These are phyloP conservation scores for Cercospora nicotianae DNA, from an alignment of 2,329 filamentous ascomycete genomes.

Conservation along the genomic window DNA sequence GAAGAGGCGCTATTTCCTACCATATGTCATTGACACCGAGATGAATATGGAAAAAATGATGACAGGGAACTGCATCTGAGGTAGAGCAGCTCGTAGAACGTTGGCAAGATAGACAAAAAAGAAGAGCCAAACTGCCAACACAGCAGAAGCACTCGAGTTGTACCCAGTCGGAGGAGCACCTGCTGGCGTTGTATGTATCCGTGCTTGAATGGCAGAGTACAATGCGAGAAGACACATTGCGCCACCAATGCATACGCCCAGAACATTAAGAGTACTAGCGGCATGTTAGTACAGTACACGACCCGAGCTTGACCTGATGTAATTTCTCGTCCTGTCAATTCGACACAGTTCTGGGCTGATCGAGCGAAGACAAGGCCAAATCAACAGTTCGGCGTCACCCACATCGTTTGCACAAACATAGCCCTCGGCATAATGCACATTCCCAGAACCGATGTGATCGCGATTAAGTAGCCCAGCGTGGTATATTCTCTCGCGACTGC, in stretches of 20 bases:
- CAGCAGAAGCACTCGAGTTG: slow-evolving; percentile 71
- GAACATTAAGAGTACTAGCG: slow-evolving; percentile 61
- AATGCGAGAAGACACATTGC: slow-evolving; percentile 63
- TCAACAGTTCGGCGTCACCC: slow-evolving; percentile 41
- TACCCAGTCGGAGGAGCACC: slow-evolving; percentile 48
- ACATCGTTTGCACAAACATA: slow-evolving; percentile 68
- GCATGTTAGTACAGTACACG: slow-evolving; percentile 53
- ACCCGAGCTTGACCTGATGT: too few species aligned
- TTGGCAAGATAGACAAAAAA: slow-evolving; percentile 69
- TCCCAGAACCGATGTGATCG: slow-evolving; percentile 64
- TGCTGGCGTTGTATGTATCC: slow-evolving; percentile 54
- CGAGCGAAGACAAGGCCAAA: not conserved
- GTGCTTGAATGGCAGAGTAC: slow-evolving; percentile 65
- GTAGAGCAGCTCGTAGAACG: slow-evolving; percentile 62
- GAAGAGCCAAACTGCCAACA: slow-evolving; percentile 70
- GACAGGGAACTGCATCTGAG: slow-evolving; percentile 66
- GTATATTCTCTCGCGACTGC: slow-evolving; percentile 53
- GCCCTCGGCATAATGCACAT: slow-evolving; percentile 68
- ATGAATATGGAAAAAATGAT: slow-evolving; percentile 70
- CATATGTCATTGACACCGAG: slow-evolving; percentile 63
- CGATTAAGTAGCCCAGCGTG: slow-evolving; percentile 62
- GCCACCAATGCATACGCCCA: slow-evolving; percentile 58
- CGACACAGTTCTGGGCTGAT: too few species aligned
- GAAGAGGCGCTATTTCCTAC: slow-evolving; percentile 29
- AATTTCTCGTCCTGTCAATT: not conserved